Evolutionary conservation across 495 filamentous ascomycete species (phyloP).

Genomic region (Trichoderma orchidacearum): DNA sequence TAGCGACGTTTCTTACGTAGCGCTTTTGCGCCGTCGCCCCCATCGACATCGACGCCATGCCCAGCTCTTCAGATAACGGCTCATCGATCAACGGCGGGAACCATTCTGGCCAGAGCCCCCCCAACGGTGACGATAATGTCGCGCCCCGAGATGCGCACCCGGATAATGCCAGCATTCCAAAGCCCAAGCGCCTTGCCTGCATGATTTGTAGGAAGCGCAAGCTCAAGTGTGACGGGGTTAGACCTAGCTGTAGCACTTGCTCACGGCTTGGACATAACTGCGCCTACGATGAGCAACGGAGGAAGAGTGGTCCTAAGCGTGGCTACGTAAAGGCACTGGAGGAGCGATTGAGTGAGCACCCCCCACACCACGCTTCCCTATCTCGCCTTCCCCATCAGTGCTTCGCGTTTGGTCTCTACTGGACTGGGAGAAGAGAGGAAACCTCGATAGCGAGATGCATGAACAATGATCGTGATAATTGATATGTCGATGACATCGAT

Average conservation of each 20-base stretch:
- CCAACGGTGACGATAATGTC: slow-evolving; percentile 15
- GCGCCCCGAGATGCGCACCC: slow-evolving; percentile 12
- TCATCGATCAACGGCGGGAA: slow-evolving; percentile 1
- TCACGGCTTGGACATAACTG: slow-evolving; percentile 79
- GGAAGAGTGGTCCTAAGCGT: slow-evolving; percentile 95
- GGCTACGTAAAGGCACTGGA: slow-evolving; percentile 97
- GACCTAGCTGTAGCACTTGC: slow-evolving; percentile 89
- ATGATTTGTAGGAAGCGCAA: slow-evolving; percentile 91
- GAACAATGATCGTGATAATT: background rate
- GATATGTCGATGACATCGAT: slow-evolving; percentile 86
- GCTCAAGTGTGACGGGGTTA: slow-evolving; percentile 62
- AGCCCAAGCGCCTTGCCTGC: slow-evolving; percentile 91
- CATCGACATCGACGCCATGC: slow-evolving; percentile 15
- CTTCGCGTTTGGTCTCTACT: too few species aligned
- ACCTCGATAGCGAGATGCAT: too few species aligned
- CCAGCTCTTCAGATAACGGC: slow-evolving; percentile 20
- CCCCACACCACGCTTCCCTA: background rate
- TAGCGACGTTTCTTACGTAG: too few species aligned
- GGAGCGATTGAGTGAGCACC: slow-evolving; percentile 70
- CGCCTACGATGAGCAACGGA: slow-evolving; percentile 88
- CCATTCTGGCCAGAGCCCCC: slow-evolving; percentile 4
- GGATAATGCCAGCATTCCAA: slow-evolving; percentile 53
- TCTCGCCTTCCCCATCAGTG: too few species aligned
- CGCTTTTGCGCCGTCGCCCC: background rate
- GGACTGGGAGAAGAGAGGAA: background rate